A percentile compares a stretch with the other conserved stretches of the same genome.
phyloP scores from a whole-genome alignment of 176 grass and related monocot genomes.

The Calamus simplicifolius region DNA sequence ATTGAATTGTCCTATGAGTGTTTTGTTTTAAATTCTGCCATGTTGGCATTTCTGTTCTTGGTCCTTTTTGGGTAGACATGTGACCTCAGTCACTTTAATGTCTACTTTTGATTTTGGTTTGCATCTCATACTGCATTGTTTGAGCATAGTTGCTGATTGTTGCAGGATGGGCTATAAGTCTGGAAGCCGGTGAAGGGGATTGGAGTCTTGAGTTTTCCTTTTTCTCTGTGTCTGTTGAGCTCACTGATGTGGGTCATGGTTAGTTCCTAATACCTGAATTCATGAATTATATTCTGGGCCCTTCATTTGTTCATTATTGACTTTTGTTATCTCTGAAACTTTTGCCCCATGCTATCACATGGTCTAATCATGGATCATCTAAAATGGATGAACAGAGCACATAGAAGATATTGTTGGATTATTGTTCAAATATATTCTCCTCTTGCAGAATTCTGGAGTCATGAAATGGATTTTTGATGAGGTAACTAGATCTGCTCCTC shows the following conservation, averaged over 20 bases:
- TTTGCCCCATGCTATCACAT: not conserved
- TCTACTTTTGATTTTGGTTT: not conserved
- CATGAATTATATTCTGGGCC: too few relatives aligned
- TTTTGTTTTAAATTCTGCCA: too few relatives aligned
- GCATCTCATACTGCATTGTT: not conserved
- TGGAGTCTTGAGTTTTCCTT: constrained; percentile 83
- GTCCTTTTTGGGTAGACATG: too few relatives aligned
- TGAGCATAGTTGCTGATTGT: constrained; percentile 3
- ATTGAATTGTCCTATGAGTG: too few relatives aligned
- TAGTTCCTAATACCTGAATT: constrained; percentile 7
- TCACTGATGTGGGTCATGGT: constrained; percentile 95
- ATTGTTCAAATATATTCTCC: constrained; percentile 71
- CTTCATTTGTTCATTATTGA: too few relatives aligned
- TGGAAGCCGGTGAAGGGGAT: constrained; percentile 68
- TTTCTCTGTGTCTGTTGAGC: constrained; percentile 64
- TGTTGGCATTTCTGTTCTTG: too few relatives aligned
- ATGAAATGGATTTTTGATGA: constrained; percentile 97
- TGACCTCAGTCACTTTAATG: too few relatives aligned
- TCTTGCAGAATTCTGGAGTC: constrained; percentile 65
- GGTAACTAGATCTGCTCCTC: constrained; percentile 35
- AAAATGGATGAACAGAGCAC: constrained; percentile 59
- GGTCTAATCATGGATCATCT: not conserved
- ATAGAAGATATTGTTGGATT: constrained; percentile 78
- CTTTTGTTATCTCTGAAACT: too few relatives aligned
- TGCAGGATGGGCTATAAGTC: constrained; percentile 90